phyloP scores from a whole-genome alignment of 495 filamentous ascomycete genomes.

The Chaetomium tenue region DNA sequence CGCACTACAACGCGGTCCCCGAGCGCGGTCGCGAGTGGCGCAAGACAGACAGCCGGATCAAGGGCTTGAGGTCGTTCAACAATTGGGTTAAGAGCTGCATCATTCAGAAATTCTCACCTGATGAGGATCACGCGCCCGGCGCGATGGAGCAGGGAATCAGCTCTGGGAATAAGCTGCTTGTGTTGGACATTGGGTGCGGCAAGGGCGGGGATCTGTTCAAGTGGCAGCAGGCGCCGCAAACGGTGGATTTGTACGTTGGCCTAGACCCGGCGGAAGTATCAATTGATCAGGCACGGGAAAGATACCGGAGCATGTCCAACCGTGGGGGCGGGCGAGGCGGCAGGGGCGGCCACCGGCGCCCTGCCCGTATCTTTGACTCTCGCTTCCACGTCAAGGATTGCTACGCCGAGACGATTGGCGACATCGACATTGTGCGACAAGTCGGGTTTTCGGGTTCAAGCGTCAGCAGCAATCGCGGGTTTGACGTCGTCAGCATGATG shows the following conservation, averaged over 20 bases:
- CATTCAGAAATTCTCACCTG: constrained; percentile 93
- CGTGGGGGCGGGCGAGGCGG: constrained; percentile 61
- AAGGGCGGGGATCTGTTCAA: constrained; percentile 95
- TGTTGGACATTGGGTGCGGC: constrained; percentile 92
- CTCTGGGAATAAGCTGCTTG: constrained; percentile 60
- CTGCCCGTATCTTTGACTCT: constrained; percentile 66
- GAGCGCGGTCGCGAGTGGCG: constrained; percentile 92
- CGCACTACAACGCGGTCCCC: constrained; percentile 96
- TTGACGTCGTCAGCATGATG: constrained; percentile 97
- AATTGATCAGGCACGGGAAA: constrained; percentile 81
- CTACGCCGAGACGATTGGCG: constrained; percentile 74
- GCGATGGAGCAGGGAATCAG: constrained; percentile 53
- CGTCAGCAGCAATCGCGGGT: constrained; percentile 66
- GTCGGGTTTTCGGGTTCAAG: constrained; percentile 75
- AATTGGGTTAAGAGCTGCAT: constrained; percentile 98
- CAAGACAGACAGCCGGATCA: constrained; percentile 88
- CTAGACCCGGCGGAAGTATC: constrained; percentile 89
- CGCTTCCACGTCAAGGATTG: constrained; percentile 88
- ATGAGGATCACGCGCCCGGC: constrained; percentile 61
- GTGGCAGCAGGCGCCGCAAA: constrained; percentile 86
- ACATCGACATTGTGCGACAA: constrained; percentile 71
- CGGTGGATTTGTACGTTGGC: constrained; percentile 85
- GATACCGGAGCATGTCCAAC: constrained; percentile 68
- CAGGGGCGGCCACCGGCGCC: constrained; percentile 46
- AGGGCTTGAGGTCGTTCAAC: constrained; percentile 90